These are phyloP conservation scores for Ananas comosus DNA, from an alignment of 176 grass and related monocot genomes.

Conservation along the genomic window DNA sequence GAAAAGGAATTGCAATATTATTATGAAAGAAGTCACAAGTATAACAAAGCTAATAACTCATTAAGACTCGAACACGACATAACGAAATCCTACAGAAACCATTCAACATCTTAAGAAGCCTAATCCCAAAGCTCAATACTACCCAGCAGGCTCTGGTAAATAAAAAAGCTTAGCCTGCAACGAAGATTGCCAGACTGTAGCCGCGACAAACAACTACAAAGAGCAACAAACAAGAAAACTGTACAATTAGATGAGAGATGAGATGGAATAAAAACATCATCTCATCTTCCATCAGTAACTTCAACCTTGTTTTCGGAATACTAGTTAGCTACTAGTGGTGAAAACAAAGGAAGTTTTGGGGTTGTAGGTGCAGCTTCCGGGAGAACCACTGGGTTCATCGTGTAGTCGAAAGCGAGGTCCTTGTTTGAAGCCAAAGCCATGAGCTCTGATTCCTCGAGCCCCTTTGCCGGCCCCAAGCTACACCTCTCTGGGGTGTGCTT, in stretches of 20 bases:
- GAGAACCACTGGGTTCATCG: conserved; percentile 33
- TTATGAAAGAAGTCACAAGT: too few species aligned
- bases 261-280: conserved; percentile 1
- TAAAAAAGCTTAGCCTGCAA: background rate
- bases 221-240: conserved; percentile 34
- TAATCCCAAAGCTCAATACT: background rate
- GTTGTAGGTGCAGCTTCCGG: conserved; percentile 8
- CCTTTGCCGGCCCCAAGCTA: conserved; percentile 59
- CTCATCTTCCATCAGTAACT: conserved; percentile 54
- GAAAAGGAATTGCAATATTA: background rate
- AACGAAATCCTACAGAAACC: background rate
- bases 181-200: background rate
- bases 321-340: conserved; percentile 6
- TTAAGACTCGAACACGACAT: background rate
- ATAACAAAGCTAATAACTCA: background rate
- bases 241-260: conserved; percentile 22
- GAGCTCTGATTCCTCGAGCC: conserved; percentile 66
- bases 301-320: conserved; percentile 47
- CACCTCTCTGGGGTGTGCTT: conserved; percentile 87
- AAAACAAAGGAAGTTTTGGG: conserved; percentile 21
- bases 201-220: conserved; percentile 5
- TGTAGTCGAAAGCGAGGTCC: conserved; percentile 70
- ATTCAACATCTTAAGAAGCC: background rate
- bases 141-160: conserved; percentile 2
- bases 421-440: conserved; percentile 73